phyloP scores from a whole-genome alignment of 2,329 filamentous ascomycete genomes.

The Sarocladium oryzae region DNA sequence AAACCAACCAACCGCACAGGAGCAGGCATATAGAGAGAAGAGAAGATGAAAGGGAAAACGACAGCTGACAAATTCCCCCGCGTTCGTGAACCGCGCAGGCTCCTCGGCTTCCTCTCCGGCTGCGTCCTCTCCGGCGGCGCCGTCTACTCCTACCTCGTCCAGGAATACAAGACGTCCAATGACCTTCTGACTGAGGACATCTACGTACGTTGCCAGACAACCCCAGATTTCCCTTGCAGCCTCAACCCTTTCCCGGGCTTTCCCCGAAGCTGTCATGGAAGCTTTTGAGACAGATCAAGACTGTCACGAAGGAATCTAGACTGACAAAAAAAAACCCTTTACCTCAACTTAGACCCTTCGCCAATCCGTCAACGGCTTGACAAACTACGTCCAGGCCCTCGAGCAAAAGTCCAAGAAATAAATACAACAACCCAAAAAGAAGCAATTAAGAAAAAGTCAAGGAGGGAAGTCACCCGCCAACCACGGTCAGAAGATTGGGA shows the following conservation, averaged over 20 bases:
- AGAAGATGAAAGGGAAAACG: too few relatives aligned
- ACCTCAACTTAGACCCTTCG: constrained; percentile 94
- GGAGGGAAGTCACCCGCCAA: too few relatives aligned
- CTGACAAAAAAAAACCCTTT: too few relatives aligned
- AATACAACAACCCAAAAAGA: constrained; percentile 15
- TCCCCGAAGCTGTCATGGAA: not conserved
- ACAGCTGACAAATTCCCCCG: not conserved
- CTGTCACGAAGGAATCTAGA: too few relatives aligned
- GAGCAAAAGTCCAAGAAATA: constrained; percentile 74
- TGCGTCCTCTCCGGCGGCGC: constrained; percentile 70
- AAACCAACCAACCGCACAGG: not conserved
- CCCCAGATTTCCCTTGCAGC: not conserved
- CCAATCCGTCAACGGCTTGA: constrained; percentile 78
- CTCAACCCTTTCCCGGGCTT: not conserved
- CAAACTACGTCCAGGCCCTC: constrained; percentile 72
- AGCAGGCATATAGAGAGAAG: too few relatives aligned
- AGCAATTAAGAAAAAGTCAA: not conserved
- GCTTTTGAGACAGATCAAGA: too few relatives aligned
- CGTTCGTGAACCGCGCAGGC: constrained; percentile 41
- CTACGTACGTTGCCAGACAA: constrained; percentile 74
- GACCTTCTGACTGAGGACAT: constrained; percentile 93
- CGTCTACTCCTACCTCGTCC: constrained; percentile 87
- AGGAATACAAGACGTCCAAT: constrained; percentile 91
- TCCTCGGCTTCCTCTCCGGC: constrained; percentile 89
- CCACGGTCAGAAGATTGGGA: too few relatives aligned